Base-by-base conservation (phyloP, 148 eudicot genomes). In the Polygonum aviculare region DNA sequence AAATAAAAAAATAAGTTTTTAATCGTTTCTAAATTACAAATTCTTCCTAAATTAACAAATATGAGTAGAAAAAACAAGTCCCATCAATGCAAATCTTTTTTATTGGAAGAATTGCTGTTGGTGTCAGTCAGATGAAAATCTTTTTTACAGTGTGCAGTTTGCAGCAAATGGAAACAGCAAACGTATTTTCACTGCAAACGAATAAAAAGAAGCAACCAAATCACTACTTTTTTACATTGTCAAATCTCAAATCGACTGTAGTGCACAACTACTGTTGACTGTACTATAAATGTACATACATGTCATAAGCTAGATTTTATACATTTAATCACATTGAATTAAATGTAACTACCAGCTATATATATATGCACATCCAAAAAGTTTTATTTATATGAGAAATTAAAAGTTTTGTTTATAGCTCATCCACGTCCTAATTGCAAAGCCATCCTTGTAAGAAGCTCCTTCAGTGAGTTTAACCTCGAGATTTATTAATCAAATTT, bases 141-240 rank as follows among this genome's bases (percentile, higher is more conserved):
- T 1, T 65, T 57, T 65, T 65, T 35, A 36, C 18, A 35, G 44
- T 65, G 36, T 31, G 44, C 39, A 65, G 71, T 65, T 12, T 12
- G 18, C 8, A 14, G 71, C 71, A 33, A 65, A 33, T 65, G 71
- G 41, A 57, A 21, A 44, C 47, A 44, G 7, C 10, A 44, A 44
- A 19, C 63, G 12, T 19, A 33, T 65, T 26, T 33, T 65, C 40
- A 65, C 71, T 65, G 71, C 71, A 65, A 60, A 60, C 11, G 67
- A 60, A 60, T 60, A 60, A 65, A 65, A 35, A 65, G 41, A 31
- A 12, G 71, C 40, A 65, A 65, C 41, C 71, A 65, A 65, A 65
- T 35, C 7, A 1, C 3, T 31, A 35, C 71, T 65, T 65, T 60
- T 35, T 35, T 12, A 65, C 19, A 41, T 65, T 36, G 36, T 65